Evolutionary conservation across 805 yeast species (phyloP).

Genomic region (Starmerella gropengiesseri): DNA sequence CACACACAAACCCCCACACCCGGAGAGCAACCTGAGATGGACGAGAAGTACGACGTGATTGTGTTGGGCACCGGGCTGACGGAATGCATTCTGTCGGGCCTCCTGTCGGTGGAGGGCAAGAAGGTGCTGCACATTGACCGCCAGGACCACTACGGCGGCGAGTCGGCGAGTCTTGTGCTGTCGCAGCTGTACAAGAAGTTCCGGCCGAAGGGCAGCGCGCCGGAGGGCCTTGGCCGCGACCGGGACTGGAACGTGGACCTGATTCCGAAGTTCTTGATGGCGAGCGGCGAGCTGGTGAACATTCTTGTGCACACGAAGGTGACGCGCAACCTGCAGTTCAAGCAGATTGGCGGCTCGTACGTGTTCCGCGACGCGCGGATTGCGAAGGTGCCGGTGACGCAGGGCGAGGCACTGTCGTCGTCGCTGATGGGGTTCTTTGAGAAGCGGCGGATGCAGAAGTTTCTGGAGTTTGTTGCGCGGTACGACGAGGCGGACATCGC

Average conservation of each 20-base stretch:
- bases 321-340: slow-evolving; percentile 89
- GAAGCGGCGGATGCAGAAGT: slow-evolving; percentile 86
- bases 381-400: slow-evolving; percentile 90
- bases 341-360: slow-evolving; percentile 90
- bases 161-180: slow-evolving; percentile 30
- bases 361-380: slow-evolving; percentile 83
- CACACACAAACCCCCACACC: no score
- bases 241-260: slow-evolving; percentile 97
- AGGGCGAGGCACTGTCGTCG: slow-evolving; percentile 79
- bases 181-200: slow-evolving; percentile 64
- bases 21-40: slow-evolving; percentile 50
- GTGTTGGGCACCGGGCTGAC: slow-evolving; percentile 92
- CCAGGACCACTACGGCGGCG: slow-evolving; percentile 88
- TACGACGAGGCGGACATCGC: slow-evolving; percentile 67
- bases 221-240: slow-evolving; percentile 72
- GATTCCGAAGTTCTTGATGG: slow-evolving; percentile 94
- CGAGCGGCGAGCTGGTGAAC: slow-evolving; percentile 93
- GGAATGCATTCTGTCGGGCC: slow-evolving; percentile 89
- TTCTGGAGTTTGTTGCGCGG: slow-evolving; percentile 74
- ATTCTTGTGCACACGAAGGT: slow-evolving; percentile 93
- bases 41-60: slow-evolving; percentile 92
- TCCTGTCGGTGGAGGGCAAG: slow-evolving; percentile 94
- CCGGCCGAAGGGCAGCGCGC: slow-evolving; percentile 48
- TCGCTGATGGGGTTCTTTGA: slow-evolving; percentile 94
- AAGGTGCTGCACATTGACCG: slow-evolving; percentile 93